phyloP scores from a whole-genome alignment of 345 rosid genomes.

The Pseudoturritis turrita region DNA sequence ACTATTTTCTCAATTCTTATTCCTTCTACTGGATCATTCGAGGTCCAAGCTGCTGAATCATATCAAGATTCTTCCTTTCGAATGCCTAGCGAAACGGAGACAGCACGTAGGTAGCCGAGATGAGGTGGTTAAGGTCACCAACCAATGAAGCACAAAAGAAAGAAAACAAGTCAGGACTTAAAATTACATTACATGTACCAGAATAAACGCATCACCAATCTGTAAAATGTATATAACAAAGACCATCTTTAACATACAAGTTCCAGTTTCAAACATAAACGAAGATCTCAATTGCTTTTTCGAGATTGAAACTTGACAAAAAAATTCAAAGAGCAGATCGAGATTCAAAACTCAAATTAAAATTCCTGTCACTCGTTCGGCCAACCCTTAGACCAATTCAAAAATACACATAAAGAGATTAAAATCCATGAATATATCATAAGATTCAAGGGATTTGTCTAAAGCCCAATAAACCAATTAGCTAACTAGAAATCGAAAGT shows the following conservation, averaged over 20 bases:
- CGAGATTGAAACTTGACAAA: neutral
- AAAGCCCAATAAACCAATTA: no score
- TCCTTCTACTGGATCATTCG: no score
- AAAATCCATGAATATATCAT: no score
- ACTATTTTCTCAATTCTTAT: no score
- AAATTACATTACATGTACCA: neutral
- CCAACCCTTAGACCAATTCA: no score
- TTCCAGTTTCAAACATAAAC: neutral
- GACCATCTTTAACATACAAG: neutral
- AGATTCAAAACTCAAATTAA: constrained; percentile 13
- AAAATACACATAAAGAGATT: no score
- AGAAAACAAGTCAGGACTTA: constrained; percentile 16
- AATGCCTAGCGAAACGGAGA: constrained; percentile 42
- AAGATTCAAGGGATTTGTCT: no score
- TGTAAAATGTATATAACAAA: neutral
- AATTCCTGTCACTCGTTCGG: no score
- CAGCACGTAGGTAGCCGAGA: constrained; percentile 37
- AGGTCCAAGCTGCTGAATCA: no score
- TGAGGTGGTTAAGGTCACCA: constrained; percentile 40
- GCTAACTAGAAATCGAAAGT: neutral
- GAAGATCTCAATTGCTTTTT: neutral
- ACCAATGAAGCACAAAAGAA: constrained; percentile 8
- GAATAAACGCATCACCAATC: neutral
- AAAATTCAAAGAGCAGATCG: neutral
- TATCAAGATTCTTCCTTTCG: no score